A percentile compares a stretch with the other conserved stretches of the same genome.
Conservation (phyloP, 1,139 yeast species). For the Suhomyces bokatorum region DNA sequence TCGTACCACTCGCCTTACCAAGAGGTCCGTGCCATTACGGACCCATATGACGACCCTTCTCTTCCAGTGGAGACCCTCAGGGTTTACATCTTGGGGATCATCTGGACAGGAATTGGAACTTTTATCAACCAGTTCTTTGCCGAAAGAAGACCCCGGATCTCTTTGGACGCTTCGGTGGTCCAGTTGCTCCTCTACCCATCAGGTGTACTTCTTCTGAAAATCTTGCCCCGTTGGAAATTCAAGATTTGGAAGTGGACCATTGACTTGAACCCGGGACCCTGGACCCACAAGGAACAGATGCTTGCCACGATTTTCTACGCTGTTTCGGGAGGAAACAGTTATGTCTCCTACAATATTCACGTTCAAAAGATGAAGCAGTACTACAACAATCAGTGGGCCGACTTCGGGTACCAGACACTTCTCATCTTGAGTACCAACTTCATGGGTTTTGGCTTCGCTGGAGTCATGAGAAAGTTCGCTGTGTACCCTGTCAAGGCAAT, state of each 20-base stretch:
- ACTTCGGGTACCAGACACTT: conserved; percentile 18
- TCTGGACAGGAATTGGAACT: conserved; percentile 58
- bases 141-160: conserved; percentile 54
- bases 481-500: conserved; percentile 19
- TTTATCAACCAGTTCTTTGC: conserved; percentile 59
- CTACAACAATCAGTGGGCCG: conserved; percentile 20
- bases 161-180: conserved; percentile 49
- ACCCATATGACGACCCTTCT: conserved; percentile 51
- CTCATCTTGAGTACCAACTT: conserved; percentile 19
- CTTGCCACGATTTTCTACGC: conserved; percentile 22
- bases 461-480: conserved; percentile 21
- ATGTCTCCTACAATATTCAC: conserved; percentile 19
- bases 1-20: conserved; percentile 62
- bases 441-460: conserved; percentile 26
- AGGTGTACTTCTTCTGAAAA: conserved; percentile 35
- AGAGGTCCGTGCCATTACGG: conserved; percentile 60
- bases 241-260: conserved; percentile 18
- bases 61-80: conserved; percentile 56
- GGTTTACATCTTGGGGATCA: conserved; percentile 52
- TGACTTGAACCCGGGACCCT: conserved; percentile 26
- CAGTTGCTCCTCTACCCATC: conserved; percentile 61
- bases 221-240: conserved; percentile 25
- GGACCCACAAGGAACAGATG: conserved; percentile 26
- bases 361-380: conserved; percentile 18
- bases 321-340: conserved; percentile 15